phyloP scores from a whole-genome alignment of 495 filamentous ascomycete genomes.

The Lasiosphaeria ovina region DNA sequence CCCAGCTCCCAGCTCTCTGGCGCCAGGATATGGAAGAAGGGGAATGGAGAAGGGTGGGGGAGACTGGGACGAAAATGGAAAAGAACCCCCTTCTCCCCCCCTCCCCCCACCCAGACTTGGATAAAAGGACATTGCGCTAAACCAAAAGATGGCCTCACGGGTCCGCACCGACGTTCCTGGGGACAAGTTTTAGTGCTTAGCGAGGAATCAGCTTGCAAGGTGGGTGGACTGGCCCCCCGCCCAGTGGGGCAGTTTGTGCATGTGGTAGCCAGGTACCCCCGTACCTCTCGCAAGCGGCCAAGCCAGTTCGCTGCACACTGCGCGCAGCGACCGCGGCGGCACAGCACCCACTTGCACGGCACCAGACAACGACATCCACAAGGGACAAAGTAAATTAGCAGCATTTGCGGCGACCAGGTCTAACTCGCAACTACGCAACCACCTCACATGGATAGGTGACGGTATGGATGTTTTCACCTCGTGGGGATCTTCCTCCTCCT shows the following conservation, averaged over 20 bases:
- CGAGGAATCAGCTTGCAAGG: conserved; percentile 15
- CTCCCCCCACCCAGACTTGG: not conserved
- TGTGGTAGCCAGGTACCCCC: not conserved
- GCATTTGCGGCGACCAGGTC: conserved; percentile 36
- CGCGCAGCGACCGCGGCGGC: not conserved
- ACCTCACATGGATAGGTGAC: conserved; percentile 32
- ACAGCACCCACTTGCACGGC: conserved; percentile 28
- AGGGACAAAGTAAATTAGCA: conserved; percentile 39
- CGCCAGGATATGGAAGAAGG: too few relatives aligned
- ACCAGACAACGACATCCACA: conserved; percentile 38
- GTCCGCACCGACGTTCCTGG: not conserved
- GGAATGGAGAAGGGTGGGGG: too few relatives aligned
- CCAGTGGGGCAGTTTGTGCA: conserved; percentile 8
- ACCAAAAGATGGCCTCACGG: not conserved
- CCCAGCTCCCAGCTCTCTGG: conserved; percentile 2
- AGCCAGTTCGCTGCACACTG: not conserved
- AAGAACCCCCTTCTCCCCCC: not conserved
- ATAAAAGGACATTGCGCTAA: not conserved
- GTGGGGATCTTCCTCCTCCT: conserved; percentile 29
- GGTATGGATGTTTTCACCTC: conserved; percentile 30
- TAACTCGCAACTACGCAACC: conserved; percentile 34
- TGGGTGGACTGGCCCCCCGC: conserved; percentile 3
- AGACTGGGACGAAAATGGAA: not conserved
- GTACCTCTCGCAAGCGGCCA: not conserved
- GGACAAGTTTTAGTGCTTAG: not conserved